phyloP scores from a whole-genome alignment of 495 filamentous ascomycete genomes.

The Chaetomium cochliodes region DNA sequence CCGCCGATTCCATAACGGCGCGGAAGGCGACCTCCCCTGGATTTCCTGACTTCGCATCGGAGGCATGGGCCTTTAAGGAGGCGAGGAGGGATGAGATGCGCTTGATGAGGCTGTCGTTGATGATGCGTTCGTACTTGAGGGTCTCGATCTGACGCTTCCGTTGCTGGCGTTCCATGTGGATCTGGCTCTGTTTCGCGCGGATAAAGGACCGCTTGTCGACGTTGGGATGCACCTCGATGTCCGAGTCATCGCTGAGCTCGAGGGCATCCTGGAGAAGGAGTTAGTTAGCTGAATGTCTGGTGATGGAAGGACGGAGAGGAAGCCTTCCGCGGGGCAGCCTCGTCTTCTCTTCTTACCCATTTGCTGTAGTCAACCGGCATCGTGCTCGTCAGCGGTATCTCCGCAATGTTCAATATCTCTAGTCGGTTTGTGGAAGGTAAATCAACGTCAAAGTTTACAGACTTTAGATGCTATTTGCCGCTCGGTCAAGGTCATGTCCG shows the following conservation, averaged over 20 bases:
- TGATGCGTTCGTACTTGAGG: constrained; percentile 84
- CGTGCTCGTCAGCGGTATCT: constrained; percentile 29
- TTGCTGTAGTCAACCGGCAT: constrained; percentile 97
- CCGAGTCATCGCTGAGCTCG: constrained; percentile 95
- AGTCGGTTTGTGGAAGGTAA: not conserved
- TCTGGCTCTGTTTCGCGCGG: constrained; percentile 94
- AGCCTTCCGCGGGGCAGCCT: constrained; percentile 14
- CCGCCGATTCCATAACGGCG: constrained; percentile 73
- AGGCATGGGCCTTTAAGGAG: constrained; percentile 65
- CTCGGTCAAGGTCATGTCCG: not conserved
- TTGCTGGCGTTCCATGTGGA: constrained; percentile 81
- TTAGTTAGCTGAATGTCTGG: constrained; percentile 4
- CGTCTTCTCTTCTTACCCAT: constrained; percentile 54
- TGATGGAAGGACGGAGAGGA: not conserved
- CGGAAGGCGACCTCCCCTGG: constrained; percentile 84
- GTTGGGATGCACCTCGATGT: constrained; percentile 98
- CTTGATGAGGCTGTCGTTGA: constrained; percentile 85
- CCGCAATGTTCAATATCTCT: not conserved
- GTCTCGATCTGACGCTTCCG: constrained; percentile 87
- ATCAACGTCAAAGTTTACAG: not conserved
- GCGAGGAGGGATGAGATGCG: constrained; percentile 76
- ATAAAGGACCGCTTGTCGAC: constrained; percentile 99
- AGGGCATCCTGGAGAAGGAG: constrained; percentile 64
- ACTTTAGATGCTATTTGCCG: not conserved
- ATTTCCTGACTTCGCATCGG: constrained; percentile 59